A percentile compares a stretch with the other conserved stretches of the same genome.
Conservation (phyloP, 1,284 basidiomycete genomes). For the Prillingera fragicola region DNA sequence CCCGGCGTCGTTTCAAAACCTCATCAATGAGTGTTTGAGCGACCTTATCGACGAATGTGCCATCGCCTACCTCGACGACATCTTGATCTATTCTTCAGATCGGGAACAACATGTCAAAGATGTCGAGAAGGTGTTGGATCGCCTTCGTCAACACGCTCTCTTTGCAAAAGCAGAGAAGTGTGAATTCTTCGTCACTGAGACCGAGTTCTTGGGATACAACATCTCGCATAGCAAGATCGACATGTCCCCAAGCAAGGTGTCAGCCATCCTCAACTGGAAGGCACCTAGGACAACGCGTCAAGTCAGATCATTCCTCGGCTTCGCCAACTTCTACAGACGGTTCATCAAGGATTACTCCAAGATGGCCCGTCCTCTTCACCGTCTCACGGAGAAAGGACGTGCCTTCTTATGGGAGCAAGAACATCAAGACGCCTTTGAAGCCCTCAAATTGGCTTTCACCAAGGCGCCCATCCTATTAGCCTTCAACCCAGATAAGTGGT, state of each 20-base stretch:
- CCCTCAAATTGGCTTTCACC: background rate
- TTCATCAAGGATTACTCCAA: slow-evolving; percentile 48
- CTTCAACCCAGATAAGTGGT: background rate
- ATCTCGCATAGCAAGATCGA: slow-evolving; percentile 37
- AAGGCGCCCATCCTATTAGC: background rate
- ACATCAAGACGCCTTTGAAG: background rate
- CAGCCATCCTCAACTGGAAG: slow-evolving; percentile 48
- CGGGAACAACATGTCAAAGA: slow-evolving; percentile 38
- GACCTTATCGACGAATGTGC: slow-evolving; percentile 28
- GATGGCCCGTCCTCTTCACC: slow-evolving; percentile 33
- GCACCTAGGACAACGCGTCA: slow-evolving; percentile 38
- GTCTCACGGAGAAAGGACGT: slow-evolving; percentile 18
- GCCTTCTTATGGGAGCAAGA: slow-evolving; percentile 17
- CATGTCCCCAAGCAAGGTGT: slow-evolving; percentile 51
- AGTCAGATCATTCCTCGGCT: slow-evolving; percentile 47
- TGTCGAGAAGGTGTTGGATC: slow-evolving; percentile 40
- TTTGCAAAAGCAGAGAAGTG: slow-evolving; percentile 49
- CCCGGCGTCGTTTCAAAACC: slow-evolving; percentile 41
- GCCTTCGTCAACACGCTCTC: slow-evolving; percentile 38
- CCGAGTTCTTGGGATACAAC: slow-evolving; percentile 50
- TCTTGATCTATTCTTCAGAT: slow-evolving; percentile 47
- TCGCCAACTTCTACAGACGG: slow-evolving; percentile 49
- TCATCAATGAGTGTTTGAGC: slow-evolving; percentile 25
- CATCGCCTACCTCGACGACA: slow-evolving; percentile 39
- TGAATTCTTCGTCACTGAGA: slow-evolving; percentile 26